Base-by-base conservation (phyloP, 2,329 filamentous ascomycete species). In the Coniella vitis region DNA sequence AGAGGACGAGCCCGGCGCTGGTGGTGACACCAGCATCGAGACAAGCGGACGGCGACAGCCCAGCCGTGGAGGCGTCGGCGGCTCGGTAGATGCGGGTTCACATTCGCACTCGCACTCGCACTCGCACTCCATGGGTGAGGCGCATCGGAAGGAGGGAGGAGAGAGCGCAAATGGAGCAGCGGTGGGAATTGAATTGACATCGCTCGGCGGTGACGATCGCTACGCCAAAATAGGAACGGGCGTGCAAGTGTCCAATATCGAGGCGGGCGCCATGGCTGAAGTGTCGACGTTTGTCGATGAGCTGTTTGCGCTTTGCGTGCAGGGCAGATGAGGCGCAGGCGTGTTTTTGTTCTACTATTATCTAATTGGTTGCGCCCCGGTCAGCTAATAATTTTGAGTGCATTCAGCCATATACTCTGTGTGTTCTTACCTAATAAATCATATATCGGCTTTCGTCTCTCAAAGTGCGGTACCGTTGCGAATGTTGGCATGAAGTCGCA, bases 231-330 rank as follows among this genome's bases (percentile, higher is more conserved):
- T 56, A 4, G 59, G 58, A 3, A 45, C 51, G 7, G 55, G 50
- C 4, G 51, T 56, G 5, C 59, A 61, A 38, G 60, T 60, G 9
- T 61, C 66, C 1, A 62, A 63, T 14, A 55, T 64, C 7, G 63
- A 63, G 41, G 64, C 63, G 22, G 66, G 69, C 54, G 65, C 63
- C 38, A 57, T 56, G 21, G 63, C 58, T 5, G 64, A 66, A 31
- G 56, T 44, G 52, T 59, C 47, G 50, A 73, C 69, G 2, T 74
- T 71, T 57, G 70, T 74, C 21, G 71, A 74, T 50, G 69, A 72
- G 52, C 56, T 74, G 32, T 71, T 72, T 54, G 53, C 55, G 13
- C 52, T 60, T 22, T 61, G 55, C 12, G 54, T 57, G 21, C 47
- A 53, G 20, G 51, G 47, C 17, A 47, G 47, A 37, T 53, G 38